Percentiles rank a stretch among this genome's conserved stretches.
phyloP scores from a whole-genome alignment of 768 basidiomycete genomes.

The Termitomyces sp. region DNA sequence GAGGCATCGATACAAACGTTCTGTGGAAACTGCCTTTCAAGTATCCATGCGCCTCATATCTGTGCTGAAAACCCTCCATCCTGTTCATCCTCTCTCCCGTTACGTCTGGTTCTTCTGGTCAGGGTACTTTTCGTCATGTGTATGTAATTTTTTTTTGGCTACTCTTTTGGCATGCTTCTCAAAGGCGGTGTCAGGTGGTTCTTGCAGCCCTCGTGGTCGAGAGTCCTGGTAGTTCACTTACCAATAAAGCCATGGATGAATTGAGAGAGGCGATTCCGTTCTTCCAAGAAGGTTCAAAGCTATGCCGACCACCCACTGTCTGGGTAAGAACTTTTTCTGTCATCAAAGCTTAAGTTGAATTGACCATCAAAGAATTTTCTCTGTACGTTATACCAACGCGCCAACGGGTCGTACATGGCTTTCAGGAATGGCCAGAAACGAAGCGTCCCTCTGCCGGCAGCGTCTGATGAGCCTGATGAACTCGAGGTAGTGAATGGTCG shows the following conservation, averaged over 20 bases:
- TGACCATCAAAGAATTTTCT: conserved; percentile 25
- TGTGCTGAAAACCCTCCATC: conserved; percentile 30
- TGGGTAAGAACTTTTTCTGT: conserved; percentile 21
- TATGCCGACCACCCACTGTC: conserved; percentile 29
- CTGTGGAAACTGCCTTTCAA: conserved; percentile 38
- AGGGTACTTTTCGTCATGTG: conserved; percentile 41
- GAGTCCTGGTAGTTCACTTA: conserved; percentile 37
- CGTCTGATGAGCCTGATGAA: conserved; percentile 24
- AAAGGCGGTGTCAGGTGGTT: conserved; percentile 27
- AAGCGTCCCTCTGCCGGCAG: not conserved
- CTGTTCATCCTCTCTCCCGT: conserved; percentile 27
- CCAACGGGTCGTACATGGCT: conserved; percentile 23
- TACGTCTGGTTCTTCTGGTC: conserved; percentile 50
- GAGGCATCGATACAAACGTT: conserved; percentile 36
- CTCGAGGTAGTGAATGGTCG: conserved; percentile 30
- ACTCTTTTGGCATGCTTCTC: not conserved
- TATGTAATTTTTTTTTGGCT: conserved; percentile 15
- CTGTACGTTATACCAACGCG: conserved; percentile 30
- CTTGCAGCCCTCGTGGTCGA: conserved; percentile 41
- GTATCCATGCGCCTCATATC: conserved; percentile 38
- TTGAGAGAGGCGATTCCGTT: conserved; percentile 31
- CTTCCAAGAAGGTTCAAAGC: conserved; percentile 35
- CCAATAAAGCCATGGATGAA: conserved; percentile 31
- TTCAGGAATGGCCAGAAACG: conserved; percentile 20
- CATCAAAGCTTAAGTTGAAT: not conserved